Evolutionary conservation across 2,329 filamentous ascomycete genomes (phyloP), one percentile per base, ranked within the genome.

Genomic region (Lanzia echinophila): DNA sequence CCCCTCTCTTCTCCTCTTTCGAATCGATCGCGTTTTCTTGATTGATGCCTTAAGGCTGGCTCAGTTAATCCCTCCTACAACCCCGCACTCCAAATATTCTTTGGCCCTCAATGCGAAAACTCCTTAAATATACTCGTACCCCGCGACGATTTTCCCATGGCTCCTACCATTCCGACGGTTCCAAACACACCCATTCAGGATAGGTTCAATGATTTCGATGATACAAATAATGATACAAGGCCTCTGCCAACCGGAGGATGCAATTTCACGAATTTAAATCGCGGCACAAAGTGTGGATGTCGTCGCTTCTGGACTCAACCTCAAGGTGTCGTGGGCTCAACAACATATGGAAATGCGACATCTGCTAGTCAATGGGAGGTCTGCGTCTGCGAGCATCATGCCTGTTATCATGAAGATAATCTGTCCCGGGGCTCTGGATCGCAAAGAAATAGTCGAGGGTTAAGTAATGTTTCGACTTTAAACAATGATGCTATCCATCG

Each of bases 361-460:
- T 50, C 45, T 45, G 49, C 39, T 31, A 28, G 41, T 24, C 44
- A 54, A 52, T 57, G 60, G 17, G 65, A 58, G 19, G 60, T 63
- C 22, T 81, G 78, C 66, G 73, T 76, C 53, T 81, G 78, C 60
- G 75, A 75, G 39, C 78, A 81, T 64, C 78, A 81, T 71, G 77
- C 77, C 6, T 81, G 78, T 65, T 81, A 75, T 63, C 78, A 81
- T 67, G 67, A 71, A 47, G 55, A 57, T 50, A 58, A 57, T 36
- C 13, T 34, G 24, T 34, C 28, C 1, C 11, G 20, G 32, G 54
- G 56, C 48, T 56, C 20, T 34, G 46, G 32, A 31, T 31, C 17
- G 19, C 28, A 43, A 43, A 47, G 57, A n/a, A n/a, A n/a, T n/a
- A n/a, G n/a, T n/a, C 48, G 52, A 36, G 38, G 38, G 31, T 55